phyloP scores from a whole-genome alignment of 2,329 filamentous ascomycete species.

The Paecilomyces sp. region DNA sequence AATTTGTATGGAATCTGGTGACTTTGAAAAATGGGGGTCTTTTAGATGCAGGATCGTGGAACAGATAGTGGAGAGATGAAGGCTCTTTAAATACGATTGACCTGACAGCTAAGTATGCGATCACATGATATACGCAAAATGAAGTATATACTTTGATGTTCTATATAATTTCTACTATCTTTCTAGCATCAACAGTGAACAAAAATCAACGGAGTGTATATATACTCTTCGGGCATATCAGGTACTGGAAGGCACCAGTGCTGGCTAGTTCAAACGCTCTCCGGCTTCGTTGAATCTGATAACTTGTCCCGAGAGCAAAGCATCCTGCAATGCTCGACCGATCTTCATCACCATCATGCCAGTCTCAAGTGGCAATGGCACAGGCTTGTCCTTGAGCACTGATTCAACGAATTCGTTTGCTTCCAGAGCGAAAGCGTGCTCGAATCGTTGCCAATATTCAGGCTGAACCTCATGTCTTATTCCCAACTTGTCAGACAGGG shows the following conservation, averaged over 20 bases:
- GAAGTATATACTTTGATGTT: no score
- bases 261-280: neutral
- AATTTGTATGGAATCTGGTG: no score
- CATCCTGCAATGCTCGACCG: constrained; percentile 9
- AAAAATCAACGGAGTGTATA: neutral
- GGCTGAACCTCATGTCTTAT: constrained; percentile 14
- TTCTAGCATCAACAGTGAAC: neutral
- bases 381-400: constrained; percentile 4
- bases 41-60: no score
- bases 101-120: no score
- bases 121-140: no score
- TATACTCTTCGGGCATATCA: neutral
- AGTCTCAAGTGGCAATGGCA: constrained; percentile 1
- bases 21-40: no score
- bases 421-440: constrained; percentile 19
- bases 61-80: no score
- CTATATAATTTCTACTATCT: neutral
- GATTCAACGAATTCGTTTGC: constrained; percentile 14
- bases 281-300: neutral
- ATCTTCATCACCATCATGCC: neutral
- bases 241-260: neutral
- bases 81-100: no score
- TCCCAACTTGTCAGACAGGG: constrained; percentile 13
- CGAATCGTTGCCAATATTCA: constrained; percentile 19
- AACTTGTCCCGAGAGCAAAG: neutral